Evolutionary conservation across 306 rosid genomes (phyloP), one percentile per base, ranked within the genome.

Genomic region (Fragaria nilgerrensis): DNA sequence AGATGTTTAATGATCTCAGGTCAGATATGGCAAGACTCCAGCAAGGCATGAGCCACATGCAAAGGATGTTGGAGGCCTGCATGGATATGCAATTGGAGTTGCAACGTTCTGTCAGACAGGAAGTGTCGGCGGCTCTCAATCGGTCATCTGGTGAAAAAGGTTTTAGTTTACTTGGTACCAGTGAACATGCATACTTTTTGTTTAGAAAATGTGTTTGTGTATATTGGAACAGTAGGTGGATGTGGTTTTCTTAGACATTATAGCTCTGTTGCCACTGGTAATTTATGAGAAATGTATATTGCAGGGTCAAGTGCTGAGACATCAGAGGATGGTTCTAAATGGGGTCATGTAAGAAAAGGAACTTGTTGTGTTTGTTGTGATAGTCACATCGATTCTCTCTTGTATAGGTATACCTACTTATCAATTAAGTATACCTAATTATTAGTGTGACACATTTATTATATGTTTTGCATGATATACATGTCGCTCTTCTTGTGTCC

Each of bases 1-100:
- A 96, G 90, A 91, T 92, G 80, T 77, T 93, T 80, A 93, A 93
- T 80, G 99, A 96, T 84, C 86, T 96, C 76, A 86, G 97, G 84
- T 85, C 97, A 50, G 99, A 96, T 79, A 96, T 96, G 98, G 88
- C 94, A 45, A 88, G 97, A 85, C 99, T 96, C 86, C 99, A 96
- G 84, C 99, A 96, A 84, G 98, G 99, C 81, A 96, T 96, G 99
- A 92, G 90, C 81, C 99, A 96, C 87, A 93, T 96, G 99, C 99
- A 96, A 90, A 91, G 97, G 83, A 89, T 91, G 97, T 82, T 96
- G 91, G 99, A 96, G 86, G 98, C 99, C 43, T 96, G 99, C 93
- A 96, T 96, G 99, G 99, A 96, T 77, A 96, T 96, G 99, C 99
- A 96, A 78, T 90, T 96, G 83, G 99, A 96, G 88, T 85, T 96